A percentile compares a stretch with the other conserved stretches of the same genome.
Conservation (phyloP, 2,329 filamentous ascomycete genomes). For the Diaporthe helianthi region DNA sequence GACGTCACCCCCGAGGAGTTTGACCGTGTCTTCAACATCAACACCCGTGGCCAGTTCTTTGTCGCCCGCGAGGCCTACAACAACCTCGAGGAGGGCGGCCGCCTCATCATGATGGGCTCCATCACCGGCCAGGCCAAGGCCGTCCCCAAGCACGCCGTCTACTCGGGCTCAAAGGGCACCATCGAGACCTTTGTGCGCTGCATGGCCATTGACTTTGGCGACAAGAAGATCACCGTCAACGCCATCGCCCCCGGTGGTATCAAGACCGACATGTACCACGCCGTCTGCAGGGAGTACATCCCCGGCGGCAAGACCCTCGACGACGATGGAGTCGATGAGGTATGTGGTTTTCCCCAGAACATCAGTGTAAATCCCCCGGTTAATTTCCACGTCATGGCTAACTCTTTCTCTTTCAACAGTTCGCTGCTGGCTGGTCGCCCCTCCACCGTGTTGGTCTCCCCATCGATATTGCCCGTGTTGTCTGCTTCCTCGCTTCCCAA, state of each 20-base stretch:
- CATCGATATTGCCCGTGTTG: conserved; percentile 71
- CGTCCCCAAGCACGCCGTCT: conserved; percentile 75
- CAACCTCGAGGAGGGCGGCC: conserved; percentile 70
- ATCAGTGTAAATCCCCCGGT: no score
- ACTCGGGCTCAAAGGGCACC: conserved; percentile 78
- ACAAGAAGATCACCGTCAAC: conserved; percentile 70
- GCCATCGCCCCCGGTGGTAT: conserved; percentile 69
- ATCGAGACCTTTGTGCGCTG: conserved; percentile 79
- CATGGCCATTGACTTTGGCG: conserved; percentile 73
- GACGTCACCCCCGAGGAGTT: conserved; percentile 75
- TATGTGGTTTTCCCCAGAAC: conserved; percentile 37
- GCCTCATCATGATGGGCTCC: conserved; percentile 76
- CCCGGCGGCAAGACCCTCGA: conserved; percentile 61
- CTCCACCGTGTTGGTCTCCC: conserved; percentile 71
- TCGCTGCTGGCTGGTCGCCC: conserved; percentile 69
- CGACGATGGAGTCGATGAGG: conserved; percentile 64
- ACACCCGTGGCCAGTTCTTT: conserved; percentile 75
- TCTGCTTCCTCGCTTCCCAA: conserved; percentile 59
- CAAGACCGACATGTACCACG: conserved; percentile 71
- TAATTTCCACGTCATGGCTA: background rate
- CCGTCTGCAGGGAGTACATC: conserved; percentile 68
- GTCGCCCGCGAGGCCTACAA: conserved; percentile 75
- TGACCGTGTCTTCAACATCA: conserved; percentile 74
- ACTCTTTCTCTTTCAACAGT: conserved; percentile 47
- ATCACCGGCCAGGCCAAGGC: conserved; percentile 73